phyloP scores from a whole-genome alignment of 768 basidiomycete genomes.

The Auricularia sp. region DNA sequence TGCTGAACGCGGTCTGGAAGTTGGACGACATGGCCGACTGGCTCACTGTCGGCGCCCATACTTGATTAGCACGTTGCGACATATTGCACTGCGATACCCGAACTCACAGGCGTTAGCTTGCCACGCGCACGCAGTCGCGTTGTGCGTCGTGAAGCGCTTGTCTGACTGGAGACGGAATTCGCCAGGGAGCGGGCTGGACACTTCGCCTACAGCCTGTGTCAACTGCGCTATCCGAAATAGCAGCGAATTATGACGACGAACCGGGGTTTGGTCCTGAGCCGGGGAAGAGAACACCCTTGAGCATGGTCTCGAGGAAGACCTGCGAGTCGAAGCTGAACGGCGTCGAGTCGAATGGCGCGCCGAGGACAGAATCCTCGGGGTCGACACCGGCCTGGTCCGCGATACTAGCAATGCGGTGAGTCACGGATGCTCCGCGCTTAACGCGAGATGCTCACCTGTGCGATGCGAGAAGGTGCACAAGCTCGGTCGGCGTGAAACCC shows the following conservation, averaged over 20 bases:
- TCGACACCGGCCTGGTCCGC: neutral
- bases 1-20: conserved; percentile 35
- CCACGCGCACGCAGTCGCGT: conserved; percentile 39
- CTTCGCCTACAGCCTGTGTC: neutral
- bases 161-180: conserved; percentile 40
- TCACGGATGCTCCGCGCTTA: neutral
- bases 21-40: conserved; percentile 25
- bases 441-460: conserved; percentile 14
- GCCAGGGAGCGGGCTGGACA: conserved; percentile 13
- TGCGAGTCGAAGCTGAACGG: conserved; percentile 36
- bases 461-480: conserved; percentile 14
- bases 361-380: conserved; percentile 11
- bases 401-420: neutral
- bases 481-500: conserved; percentile 14
- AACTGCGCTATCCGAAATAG: neutral
- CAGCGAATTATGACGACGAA: conserved; percentile 11
- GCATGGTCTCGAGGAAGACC: conserved; percentile 27
- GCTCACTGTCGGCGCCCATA: conserved; percentile 14
- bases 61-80: too few species aligned
- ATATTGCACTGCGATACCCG: too few species aligned
- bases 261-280: conserved; percentile 30
- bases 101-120: conserved; percentile 28
- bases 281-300: conserved; percentile 21
- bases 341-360: conserved; percentile 39
- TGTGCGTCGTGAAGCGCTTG: conserved; percentile 20